These are phyloP conservation scores for Elsinoe batatas DNA, from an alignment of 2,329 filamentous ascomycete genomes.

Conservation along the genomic window DNA sequence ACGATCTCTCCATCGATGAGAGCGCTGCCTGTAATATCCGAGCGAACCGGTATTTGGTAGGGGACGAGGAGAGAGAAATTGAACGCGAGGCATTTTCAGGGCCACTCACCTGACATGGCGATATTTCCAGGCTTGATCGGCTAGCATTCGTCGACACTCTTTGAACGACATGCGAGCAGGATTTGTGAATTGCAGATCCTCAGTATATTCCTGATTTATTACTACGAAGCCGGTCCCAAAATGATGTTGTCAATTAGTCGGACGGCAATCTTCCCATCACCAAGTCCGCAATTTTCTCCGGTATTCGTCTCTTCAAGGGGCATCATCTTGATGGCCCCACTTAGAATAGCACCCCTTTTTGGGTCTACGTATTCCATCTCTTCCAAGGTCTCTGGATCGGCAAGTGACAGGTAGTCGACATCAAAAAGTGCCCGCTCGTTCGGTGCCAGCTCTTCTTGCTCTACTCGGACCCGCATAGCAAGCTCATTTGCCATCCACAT, in stretches of 20 bases:
- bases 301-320: conserved; percentile 58
- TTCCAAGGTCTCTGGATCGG: conserved; percentile 72
- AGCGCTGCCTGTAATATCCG: too few relatives aligned
- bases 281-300: conserved; percentile 62
- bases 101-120: too few relatives aligned
- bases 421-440: conserved; percentile 61
- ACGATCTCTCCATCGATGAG: too few relatives aligned
- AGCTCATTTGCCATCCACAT: conserved; percentile 60
- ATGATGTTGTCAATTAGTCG: conserved; percentile 92
- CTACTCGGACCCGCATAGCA: conserved; percentile 43
- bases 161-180: background rate
- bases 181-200: background rate
- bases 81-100: too few relatives aligned
- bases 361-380: conserved; percentile 66
- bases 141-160: too few relatives aligned
- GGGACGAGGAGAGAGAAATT: too few relatives aligned
- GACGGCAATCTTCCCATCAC: conserved; percentile 64
- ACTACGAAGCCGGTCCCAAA: conserved; percentile 20
- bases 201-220: background rate
- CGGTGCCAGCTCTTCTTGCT: conserved; percentile 53
- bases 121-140: too few relatives aligned
- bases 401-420: conserved; percentile 85
- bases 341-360: conserved; percentile 67
- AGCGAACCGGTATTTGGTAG: too few relatives aligned
- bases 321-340: conserved; percentile 82